phyloP scores from a whole-genome alignment of 345 rosid genomes.

The Sisymbrium irio region DNA sequence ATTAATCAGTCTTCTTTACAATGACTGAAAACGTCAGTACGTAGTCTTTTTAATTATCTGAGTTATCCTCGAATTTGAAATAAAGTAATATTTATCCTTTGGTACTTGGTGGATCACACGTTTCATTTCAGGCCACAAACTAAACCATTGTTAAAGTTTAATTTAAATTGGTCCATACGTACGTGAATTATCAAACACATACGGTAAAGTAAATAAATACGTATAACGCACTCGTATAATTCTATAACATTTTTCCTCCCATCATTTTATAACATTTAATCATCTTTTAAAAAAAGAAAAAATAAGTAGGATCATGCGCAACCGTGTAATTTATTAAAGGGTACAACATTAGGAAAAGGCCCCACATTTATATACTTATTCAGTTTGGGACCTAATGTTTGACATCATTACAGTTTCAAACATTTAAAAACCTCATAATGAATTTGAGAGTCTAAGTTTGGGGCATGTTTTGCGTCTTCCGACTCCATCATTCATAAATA shows the following conservation, averaged over 20 bases:
- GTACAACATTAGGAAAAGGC: background rate
- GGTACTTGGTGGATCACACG: conserved; percentile 34
- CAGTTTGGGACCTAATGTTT: conserved; percentile 35
- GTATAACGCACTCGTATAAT: conserved; percentile 26
- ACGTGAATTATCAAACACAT: conserved; percentile 4
- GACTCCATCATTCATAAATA: conserved; percentile 20
- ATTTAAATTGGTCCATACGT: conserved; percentile 10
- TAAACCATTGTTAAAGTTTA: background rate
- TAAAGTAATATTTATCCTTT: conserved; percentile 4
- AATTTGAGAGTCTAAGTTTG: conserved; percentile 19
- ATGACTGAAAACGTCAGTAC: conserved; percentile 31
- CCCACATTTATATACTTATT: conserved; percentile 4
- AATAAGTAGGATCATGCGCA: conserved; percentile 23
- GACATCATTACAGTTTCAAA: conserved; percentile 19
- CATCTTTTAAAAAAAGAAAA: background rate
- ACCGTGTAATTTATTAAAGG: conserved; percentile 15
- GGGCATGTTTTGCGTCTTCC: conserved; percentile 25
- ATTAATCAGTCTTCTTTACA: conserved; percentile 18
- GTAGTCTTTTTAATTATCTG: conserved; percentile 22
- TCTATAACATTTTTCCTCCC: conserved; percentile 1
- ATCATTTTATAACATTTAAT: background rate
- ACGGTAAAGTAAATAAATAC: conserved; percentile 12
- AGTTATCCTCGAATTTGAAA: conserved; percentile 14
- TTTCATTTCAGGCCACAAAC: conserved; percentile 30
- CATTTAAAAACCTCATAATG: conserved; percentile 9